Base-by-base conservation (phyloP, 2,329 filamentous ascomycete species). In the Fusarium nelsonii region DNA sequence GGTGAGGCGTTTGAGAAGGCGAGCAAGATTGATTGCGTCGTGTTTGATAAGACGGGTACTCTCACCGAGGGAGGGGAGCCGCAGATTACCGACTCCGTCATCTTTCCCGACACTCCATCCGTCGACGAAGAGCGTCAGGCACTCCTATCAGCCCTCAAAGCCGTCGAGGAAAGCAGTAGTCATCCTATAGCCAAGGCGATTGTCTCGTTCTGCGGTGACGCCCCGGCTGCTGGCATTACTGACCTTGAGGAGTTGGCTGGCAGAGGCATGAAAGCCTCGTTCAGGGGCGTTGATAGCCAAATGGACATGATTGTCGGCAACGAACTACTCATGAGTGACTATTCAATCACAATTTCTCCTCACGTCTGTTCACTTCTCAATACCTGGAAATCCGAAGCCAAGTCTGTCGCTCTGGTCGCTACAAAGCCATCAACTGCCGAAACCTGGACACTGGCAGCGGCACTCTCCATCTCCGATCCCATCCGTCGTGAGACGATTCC, bases 21-120 rank as follows among this genome's bases (percentile, higher is more conserved):
- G 6, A 94, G 91, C 76, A 87, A 87, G 12, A 84, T 94, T 44
- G 89, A 93, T 76, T 91, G 90, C 53, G 89, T 96, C 39, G 91
- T 96, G 1, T 96, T 97, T 76, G 93, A 97, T 84, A 96, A 97
- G 83, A 97, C 93, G 0, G 93, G 93, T 2, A 97, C 93, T 0
- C 81, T 97, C 60, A 96, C 93, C 0, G 82, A 91, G 72, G 83
- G 91, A 6, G 91, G 91, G 8, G 89, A 92, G 69, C 91, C 92
- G 0, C 87, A 83, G 30, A 89, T 95, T 23, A 92, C 88, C 0
- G 85, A 89, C 68, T 81, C 80, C 12, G 73, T 78, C 40, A 52
- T 85, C 5, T 83, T 82, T 43, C 77, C 78, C 0, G 78, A 78
- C 39, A 65, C 59, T 34, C 53, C 40, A 10, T 46, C 70, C 9